Evolutionary conservation across 371 early-diverging fungal genomes (phyloP), one percentile per base, ranked within the genome.

Genomic region (Rhizopus delemar): DNA sequence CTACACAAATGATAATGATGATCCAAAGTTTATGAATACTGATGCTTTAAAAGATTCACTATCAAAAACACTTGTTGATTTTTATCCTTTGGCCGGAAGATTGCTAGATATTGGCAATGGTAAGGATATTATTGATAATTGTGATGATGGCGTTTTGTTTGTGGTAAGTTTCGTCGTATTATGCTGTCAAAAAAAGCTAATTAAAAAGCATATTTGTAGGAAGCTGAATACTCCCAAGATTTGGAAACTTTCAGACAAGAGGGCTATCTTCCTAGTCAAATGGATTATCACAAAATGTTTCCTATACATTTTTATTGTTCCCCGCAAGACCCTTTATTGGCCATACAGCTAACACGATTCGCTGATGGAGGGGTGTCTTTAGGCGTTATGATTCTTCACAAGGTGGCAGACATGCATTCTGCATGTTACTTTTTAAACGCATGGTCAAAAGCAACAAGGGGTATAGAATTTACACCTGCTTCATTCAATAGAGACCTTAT

Each of bases 201-300:
- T 22, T 7, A 22, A 52, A 39, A 33, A 32, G 6, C 7, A 12
- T 41, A 5, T 22, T 8, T 32, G 46, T 53, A 70, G 65, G 75
- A 75, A 67, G 70, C 75, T 12, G 65, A 59, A 12, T 75, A 75
- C 32, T 49, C 61, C 34, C 62, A 59, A 1, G 58, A 58, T 11
- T 48, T 75, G 15, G 60, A 58, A 22, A 45, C 29, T 3, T 72
- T 68, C 41, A 57, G 46, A 41, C 38, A 58, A 29, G 51, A 59
- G 29, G 75, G 75, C 5, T 75, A 75, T 55, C 34, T 75, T 13
- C 73, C 75, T 0, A 69, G 46, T 50, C 70, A 70, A 45, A 60
- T 75, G 62, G 75, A 75, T 41, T 75, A 75, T 46, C 73, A 75
- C 41, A 65, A 57, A 36, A 61, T 75, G 63, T 72, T 75, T 39